Base-by-base conservation (phyloP, 768 basidiomycete species). In the Antrodiella citrinella region DNA sequence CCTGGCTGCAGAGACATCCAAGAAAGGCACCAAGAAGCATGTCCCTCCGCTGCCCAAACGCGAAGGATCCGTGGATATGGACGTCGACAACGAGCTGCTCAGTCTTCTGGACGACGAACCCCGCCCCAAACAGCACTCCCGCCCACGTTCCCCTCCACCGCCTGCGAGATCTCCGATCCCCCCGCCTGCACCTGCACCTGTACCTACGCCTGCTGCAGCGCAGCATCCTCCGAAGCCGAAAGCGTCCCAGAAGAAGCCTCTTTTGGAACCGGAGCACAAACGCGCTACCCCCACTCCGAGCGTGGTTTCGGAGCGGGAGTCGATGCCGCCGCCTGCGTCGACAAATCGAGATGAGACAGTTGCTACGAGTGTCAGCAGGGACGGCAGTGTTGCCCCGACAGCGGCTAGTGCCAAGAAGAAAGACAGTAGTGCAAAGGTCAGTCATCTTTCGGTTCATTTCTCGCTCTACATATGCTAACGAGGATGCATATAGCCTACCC, bases 41-140 rank as follows among this genome's bases (percentile, higher is more conserved):
- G n/a, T n/a, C n/a, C 30, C 30, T 35, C 7, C 30, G 15, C 30
- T n/a, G 12, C 18, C 41, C 3, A 38, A 46, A 13, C 39, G 68
- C 65, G 67, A 58, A 66, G 68, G 52, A 59, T 70, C 51, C 69
- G 68, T 65, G 61, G 69, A 82, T 49, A 75, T 81, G 20, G 82
- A 84, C 51, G 77, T 76, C 11, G 74, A 76, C 10, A 70, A 84
- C 54, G 86, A 87, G 65, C 65, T 87, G 45, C 71, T 86, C 51
- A 84, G 83, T 57, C 68, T 88, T 21, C 69, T 88, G 24, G 85
- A 84, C 57, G 83, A 80, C 55, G 66, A 52, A n/a, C 54, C 60
- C n/a, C 47, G 44, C 10, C 42, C 45, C 7, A 35, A 35, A 15
- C 30, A 7, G 30, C 30, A 35, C 4, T 44, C 51, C 22, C 55